Percentiles rank a stretch among this genome's conserved stretches.
phyloP scores from a whole-genome alignment of 305 asterid species.

The Fraxinus latifolia region DNA sequence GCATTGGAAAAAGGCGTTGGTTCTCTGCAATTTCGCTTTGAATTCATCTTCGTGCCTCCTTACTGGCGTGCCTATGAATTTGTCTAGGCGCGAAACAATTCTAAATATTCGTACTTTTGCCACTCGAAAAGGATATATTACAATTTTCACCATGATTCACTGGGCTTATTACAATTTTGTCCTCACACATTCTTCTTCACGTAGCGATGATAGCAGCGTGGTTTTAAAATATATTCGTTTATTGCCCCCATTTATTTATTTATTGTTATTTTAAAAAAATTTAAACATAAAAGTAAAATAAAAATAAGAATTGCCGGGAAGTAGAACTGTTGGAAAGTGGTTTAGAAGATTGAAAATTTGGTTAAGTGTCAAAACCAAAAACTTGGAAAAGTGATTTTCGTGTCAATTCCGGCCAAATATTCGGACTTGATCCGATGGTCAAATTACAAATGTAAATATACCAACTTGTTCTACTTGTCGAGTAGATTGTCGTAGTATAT shows the following conservation, averaged over 20 bases:
- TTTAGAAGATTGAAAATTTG: too few species aligned
- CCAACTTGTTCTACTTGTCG: too few species aligned
- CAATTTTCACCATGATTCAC: neutral
- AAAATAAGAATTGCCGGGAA: neutral
- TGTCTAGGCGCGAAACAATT: neutral
- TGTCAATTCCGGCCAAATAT: too few species aligned
- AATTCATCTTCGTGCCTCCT: conserved; percentile 28
- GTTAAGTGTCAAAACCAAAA: too few species aligned
- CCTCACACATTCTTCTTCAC: neutral
- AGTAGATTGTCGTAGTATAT: too few species aligned
- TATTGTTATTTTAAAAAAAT: too few species aligned
- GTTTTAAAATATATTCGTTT: neutral
- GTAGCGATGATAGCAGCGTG: neutral
- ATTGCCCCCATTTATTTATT: too few species aligned
- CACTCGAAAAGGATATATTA: neutral
- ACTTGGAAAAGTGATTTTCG: too few species aligned
- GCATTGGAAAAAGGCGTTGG: conserved; percentile 31
- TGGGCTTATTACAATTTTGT: neutral
- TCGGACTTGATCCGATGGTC: too few species aligned
- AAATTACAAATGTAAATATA: too few species aligned
- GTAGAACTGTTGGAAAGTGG: neutral
- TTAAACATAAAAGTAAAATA: too few species aligned
- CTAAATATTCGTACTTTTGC: neutral
- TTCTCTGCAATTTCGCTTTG: conserved; percentile 35
- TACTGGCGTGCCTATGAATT: neutral